phyloP scores from a whole-genome alignment of 1,284 basidiomycete species.

The Ustilago tritici region DNA sequence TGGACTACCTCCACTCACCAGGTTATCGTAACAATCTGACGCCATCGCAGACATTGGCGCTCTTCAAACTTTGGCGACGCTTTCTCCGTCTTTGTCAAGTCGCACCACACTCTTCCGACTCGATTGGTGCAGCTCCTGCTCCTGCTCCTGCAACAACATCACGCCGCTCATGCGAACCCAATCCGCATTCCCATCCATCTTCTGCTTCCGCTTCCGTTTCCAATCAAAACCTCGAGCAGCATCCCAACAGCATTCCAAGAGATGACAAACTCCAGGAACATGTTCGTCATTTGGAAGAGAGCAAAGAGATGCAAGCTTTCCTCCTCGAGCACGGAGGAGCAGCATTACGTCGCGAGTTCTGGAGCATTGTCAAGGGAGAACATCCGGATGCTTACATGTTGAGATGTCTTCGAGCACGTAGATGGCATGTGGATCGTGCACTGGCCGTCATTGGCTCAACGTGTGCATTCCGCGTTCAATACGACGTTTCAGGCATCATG shows the following conservation, averaged over 20 bases:
- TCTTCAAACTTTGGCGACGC: slow-evolving; percentile 63
- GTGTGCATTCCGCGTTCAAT: slow-evolving; percentile 48
- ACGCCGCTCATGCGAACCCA: too few relatives aligned
- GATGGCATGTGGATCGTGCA: slow-evolving; percentile 62
- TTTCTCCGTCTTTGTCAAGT: slow-evolving; percentile 62
- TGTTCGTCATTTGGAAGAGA: slow-evolving; percentile 60
- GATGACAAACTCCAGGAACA: slow-evolving; percentile 65
- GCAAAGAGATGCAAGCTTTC: slow-evolving; percentile 63
- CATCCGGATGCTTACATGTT: slow-evolving; percentile 68
- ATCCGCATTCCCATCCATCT: too few relatives aligned
- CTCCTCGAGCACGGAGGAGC: slow-evolving; percentile 59
- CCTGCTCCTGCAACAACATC: slow-evolving; percentile 37
- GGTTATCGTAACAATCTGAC: slow-evolving; percentile 57
- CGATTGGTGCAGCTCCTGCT: slow-evolving; percentile 35
- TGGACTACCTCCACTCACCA: slow-evolving; percentile 51
- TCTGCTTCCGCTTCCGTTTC: slow-evolving; percentile 36
- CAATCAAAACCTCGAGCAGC: slow-evolving; percentile 13
- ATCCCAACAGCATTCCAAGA: slow-evolving; percentile 30
- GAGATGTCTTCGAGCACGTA: slow-evolving; percentile 70
- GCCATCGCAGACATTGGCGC: slow-evolving; percentile 53
- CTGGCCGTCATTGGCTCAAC: slow-evolving; percentile 61
- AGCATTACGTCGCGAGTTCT: slow-evolving; percentile 58
- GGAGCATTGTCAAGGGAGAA: slow-evolving; percentile 64
- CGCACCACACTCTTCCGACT: slow-evolving; percentile 39
- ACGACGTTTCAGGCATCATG: slow-evolving; percentile 55